phyloP scores from a whole-genome alignment of 2,329 filamentous ascomycete species.

The Ascochyta rabiei region DNA sequence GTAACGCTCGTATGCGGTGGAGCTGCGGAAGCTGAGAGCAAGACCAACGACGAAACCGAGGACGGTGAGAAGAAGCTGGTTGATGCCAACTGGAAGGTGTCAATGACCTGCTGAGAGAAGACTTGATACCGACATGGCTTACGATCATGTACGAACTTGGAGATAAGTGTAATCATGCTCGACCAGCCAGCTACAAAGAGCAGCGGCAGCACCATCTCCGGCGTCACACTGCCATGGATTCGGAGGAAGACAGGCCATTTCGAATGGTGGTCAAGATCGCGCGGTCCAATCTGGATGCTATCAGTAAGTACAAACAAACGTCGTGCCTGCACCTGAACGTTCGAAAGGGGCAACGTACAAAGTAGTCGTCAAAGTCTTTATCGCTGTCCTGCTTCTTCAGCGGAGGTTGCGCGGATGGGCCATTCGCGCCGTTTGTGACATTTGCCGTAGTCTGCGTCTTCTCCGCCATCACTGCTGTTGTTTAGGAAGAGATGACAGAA shows the following conservation, averaged over 20 bases:
- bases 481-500: not conserved
- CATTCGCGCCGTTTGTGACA: slow-evolving; percentile 19
- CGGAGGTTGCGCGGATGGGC: slow-evolving; percentile 7
- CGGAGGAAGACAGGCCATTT: slow-evolving; percentile 77
- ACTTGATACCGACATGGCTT: not conserved
- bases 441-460: slow-evolving; percentile 22
- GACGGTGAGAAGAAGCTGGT: slow-evolving; percentile 72
- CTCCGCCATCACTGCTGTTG: slow-evolving; percentile 19
- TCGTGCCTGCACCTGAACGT: slow-evolving; percentile 17
- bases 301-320: slow-evolving; percentile 16
- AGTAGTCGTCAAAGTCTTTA: slow-evolving; percentile 62
- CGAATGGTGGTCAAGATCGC: slow-evolving; percentile 73
- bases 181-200: slow-evolving; percentile 69
- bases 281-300: slow-evolving; percentile 57
- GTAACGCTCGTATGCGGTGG: slow-evolving; percentile 75
- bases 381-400: slow-evolving; percentile 33
- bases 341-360: slow-evolving; percentile 49
- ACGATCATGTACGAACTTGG: slow-evolving; percentile 49
- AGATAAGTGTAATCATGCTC: slow-evolving; percentile 63
- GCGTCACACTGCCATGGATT: slow-evolving; percentile 74
- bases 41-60: slow-evolving; percentile 82
- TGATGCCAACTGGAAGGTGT: slow-evolving; percentile 58
- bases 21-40: slow-evolving; percentile 74
- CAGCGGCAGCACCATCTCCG: slow-evolving; percentile 74
- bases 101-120: not conserved